A percentile compares a stretch with the other conserved stretches of the same genome.
Evolutionary conservation across 805 yeast species (phyloP).

Genomic region (Spathaspora boniae): DNA sequence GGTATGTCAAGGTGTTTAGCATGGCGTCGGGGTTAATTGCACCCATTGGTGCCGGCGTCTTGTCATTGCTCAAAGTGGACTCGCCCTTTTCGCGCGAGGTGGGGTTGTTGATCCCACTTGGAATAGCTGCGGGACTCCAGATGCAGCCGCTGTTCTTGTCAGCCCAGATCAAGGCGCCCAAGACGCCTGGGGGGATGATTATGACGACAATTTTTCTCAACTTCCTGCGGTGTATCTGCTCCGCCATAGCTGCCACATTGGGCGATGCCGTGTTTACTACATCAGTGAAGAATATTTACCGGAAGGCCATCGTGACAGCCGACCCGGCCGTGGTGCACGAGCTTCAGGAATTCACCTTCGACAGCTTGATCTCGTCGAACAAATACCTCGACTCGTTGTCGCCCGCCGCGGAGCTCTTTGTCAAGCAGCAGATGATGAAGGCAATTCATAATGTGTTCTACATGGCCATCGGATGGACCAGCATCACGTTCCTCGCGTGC

Average conservation of each 20-base stretch:
- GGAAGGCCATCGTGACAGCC: slow-evolving; percentile 5
- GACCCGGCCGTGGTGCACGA: slow-evolving; percentile 7
- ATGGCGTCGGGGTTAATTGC: slow-evolving; percentile 27
- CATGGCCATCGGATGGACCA: slow-evolving; percentile 36
- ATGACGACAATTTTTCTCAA: slow-evolving; percentile 44
- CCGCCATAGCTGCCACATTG: slow-evolving; percentile 37
- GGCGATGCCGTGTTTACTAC: slow-evolving; percentile 11
- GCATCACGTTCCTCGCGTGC: slow-evolving; percentile 23
- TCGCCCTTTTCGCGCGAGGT: slow-evolving; percentile 35
- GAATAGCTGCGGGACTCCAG: slow-evolving; percentile 45
- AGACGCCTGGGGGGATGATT: slow-evolving; percentile 46
- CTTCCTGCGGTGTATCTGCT: slow-evolving; percentile 44
- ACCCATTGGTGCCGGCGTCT: slow-evolving; percentile 43
- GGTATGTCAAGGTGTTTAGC: slow-evolving; percentile 40
- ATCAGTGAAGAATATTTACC: slow-evolving; percentile 10
- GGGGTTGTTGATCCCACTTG: slow-evolving; percentile 45
- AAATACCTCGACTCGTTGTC: slow-evolving; percentile 12
- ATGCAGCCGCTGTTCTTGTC: slow-evolving; percentile 44
- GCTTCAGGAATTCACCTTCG: slow-evolving; percentile 11
- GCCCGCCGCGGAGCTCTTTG: slow-evolving; percentile 20
- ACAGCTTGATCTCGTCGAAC: slow-evolving; percentile 7
- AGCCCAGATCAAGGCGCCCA: slow-evolving; percentile 50
- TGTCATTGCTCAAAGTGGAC: slow-evolving; percentile 37
- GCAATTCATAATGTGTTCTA: slow-evolving; percentile 40
- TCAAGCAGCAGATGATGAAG: slow-evolving; percentile 28